Conservation (phyloP, 2,329 filamentous ascomycete species). For the Ploettnerulaceae sp. region DNA sequence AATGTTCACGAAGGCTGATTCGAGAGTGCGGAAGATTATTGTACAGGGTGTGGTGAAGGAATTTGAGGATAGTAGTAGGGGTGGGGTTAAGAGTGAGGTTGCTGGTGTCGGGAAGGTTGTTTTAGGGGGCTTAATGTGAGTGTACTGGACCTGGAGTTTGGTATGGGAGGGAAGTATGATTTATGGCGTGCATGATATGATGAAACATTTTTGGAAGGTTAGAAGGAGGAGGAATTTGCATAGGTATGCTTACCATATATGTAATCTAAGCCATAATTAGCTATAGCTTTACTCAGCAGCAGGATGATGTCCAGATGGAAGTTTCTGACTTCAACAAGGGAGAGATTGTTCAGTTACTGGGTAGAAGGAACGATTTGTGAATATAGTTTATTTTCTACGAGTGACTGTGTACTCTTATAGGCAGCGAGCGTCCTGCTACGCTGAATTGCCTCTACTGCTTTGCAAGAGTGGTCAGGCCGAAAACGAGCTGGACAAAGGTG, state of each 20-base stretch:
- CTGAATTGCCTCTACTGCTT: too few relatives aligned
- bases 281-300: not conserved
- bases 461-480: too few relatives aligned
- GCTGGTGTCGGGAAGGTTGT: conserved; percentile 85
- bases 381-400: too few relatives aligned
- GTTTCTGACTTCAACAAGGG: too few relatives aligned
- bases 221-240: conserved; percentile 11
- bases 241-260: conserved; percentile 15
- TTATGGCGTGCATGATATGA: conserved; percentile 21
- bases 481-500: too few relatives aligned
- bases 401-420: too few relatives aligned
- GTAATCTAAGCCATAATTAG: conserved; percentile 13
- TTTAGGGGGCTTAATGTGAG: conserved; percentile 73
- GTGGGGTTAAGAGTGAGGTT: conserved; percentile 73
- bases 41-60: conserved; percentile 83
- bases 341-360: too few relatives aligned
- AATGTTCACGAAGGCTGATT: conserved; percentile 84
- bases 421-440: too few relatives aligned
- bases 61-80: conserved; percentile 82
- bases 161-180: conserved; percentile 14
- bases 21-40: conserved; percentile 80
- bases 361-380: too few relatives aligned
- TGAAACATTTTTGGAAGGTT: conserved; percentile 1
- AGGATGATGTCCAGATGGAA: too few relatives aligned
- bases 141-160: conserved; percentile 5